Base-by-base conservation (phyloP, 1,284 basidiomycete genomes). In the Hemileia vastatrix region DNA sequence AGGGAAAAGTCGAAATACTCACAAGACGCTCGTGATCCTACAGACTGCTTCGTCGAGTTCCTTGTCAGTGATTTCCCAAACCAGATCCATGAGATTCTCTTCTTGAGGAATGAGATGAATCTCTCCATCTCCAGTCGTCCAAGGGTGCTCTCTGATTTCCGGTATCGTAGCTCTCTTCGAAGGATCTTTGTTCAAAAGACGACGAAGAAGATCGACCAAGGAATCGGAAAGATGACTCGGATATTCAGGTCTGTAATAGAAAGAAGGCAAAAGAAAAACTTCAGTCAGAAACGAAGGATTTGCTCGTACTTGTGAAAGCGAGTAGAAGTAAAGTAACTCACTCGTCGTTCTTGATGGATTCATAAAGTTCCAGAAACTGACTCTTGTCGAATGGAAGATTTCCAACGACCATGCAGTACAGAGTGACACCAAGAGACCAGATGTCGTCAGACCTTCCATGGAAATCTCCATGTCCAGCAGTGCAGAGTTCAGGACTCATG, bases 1-100 rank as follows among this genome's bases (percentile, higher is more conserved):
- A 3, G 21, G 18, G 45, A 47, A 27, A 27, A 27, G 27, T 27
- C 13, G 11, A 24, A 19, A n/a, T 21, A 36, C 61, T 57, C 54
- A 63, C 61, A 75, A 75, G 54, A 75, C 67, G 57, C 73, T 73
- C 44, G 68, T 67, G 47, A 72, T 73, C 52, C 68, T 67, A 64
- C 68, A 68, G 44, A 75, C 73, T 54, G 72, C 71, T 27, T 66
- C 62, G 51, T 72, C 68, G 59, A 75, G 55, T 40, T 75, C 73
- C 57, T 75, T 71, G 31, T 74, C 72, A 2, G 73, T 74, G 53
- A 75, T 66, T 49, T 73, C 72, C 11, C 57, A 51, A 3, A 73
- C 71, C 24, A 73, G 44, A 3, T 47, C 51, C 47, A 65, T 64
- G 44, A 71, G 45, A 40, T 72, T 72, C 33, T 72, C 69, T 33